These are phyloP conservation scores for Podospora conica DNA, from an alignment of 495 filamentous ascomycete genomes.

Conservation along the genomic window DNA sequence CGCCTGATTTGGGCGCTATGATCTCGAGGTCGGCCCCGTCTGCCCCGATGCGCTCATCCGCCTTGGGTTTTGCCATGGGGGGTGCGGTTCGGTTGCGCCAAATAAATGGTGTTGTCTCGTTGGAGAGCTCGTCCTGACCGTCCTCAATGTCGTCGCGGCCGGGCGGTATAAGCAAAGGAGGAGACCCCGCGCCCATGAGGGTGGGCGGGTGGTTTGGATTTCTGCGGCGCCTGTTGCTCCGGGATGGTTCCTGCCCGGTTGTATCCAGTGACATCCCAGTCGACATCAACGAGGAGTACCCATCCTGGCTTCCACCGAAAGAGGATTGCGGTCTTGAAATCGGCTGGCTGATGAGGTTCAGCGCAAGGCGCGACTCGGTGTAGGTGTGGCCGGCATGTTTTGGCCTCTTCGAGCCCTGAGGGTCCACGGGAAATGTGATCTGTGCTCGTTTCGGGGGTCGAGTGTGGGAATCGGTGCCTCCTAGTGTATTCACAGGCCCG, in stretches of 20 bases:
- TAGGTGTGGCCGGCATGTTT: background rate
- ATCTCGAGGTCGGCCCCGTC: background rate
- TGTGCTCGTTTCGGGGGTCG: background rate
- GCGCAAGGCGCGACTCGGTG: background rate
- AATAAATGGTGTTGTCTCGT: background rate
- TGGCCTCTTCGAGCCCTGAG: background rate
- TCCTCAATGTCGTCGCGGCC: background rate
- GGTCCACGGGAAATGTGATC: background rate
- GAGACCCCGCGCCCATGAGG: background rate
- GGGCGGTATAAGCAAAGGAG: background rate
- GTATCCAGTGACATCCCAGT: background rate
- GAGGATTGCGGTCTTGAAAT: background rate
- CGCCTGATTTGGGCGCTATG: background rate
- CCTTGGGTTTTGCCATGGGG: background rate
- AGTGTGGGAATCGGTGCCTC: background rate
- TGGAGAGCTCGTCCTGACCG: background rate
- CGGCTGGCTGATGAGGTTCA: background rate
- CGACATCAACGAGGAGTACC: background rate
- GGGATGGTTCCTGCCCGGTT: background rate
- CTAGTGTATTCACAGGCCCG: background rate
- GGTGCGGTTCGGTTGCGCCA: background rate
- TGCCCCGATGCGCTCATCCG: background rate
- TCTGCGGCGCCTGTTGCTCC: background rate
- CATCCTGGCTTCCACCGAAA: background rate
- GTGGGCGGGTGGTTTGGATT: background rate